phyloP scores from a whole-genome alignment of 108 stramenopile species.

The Nitzschia sp. region DNA sequence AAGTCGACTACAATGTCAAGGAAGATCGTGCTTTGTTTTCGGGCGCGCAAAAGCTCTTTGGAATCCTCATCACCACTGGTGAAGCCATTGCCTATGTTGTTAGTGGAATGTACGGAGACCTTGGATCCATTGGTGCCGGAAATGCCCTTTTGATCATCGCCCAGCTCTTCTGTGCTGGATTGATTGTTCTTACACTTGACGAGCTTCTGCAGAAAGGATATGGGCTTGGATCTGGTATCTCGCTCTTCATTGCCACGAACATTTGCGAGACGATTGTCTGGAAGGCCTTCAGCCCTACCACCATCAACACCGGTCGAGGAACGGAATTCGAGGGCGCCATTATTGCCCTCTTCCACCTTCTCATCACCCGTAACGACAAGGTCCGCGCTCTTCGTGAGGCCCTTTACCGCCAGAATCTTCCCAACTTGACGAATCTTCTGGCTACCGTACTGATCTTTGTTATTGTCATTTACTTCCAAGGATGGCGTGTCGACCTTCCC shows the following conservation, averaged over 20 bases:
- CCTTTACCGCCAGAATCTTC: constrained; percentile 95
- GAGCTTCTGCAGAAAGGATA: constrained; percentile 99
- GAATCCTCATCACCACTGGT: constrained; percentile 97
- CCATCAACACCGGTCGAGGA: constrained; percentile 99
- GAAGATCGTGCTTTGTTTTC: constrained; percentile 97
- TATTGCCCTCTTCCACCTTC: constrained; percentile 96
- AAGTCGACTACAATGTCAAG: constrained; percentile 98
- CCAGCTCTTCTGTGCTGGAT: constrained; percentile 97
- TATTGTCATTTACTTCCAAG: constrained; percentile 99
- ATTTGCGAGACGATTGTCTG: constrained; percentile 99
- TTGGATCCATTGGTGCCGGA: constrained; percentile 93
- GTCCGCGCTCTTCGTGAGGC: constrained; percentile 94
- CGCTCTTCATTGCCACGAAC: constrained; percentile 99
- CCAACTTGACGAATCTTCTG: constrained; percentile 97
- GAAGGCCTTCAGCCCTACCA: constrained; percentile 99
- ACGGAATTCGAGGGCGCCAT: constrained; percentile 99
- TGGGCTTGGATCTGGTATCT: constrained; percentile 97
- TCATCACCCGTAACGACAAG: constrained; percentile 96
- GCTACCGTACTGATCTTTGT: constrained; percentile 96
- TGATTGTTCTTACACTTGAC: constrained; percentile 98
- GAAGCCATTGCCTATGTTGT: constrained; percentile 99
- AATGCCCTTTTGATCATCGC: constrained; percentile 97
- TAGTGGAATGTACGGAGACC: constrained; percentile 98
- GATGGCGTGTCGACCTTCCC: constrained; percentile 98
- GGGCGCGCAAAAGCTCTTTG: constrained; percentile 99